Evolutionary conservation across 208 protist species (phyloP).

Genomic region (Trichomonas gallinae): DNA sequence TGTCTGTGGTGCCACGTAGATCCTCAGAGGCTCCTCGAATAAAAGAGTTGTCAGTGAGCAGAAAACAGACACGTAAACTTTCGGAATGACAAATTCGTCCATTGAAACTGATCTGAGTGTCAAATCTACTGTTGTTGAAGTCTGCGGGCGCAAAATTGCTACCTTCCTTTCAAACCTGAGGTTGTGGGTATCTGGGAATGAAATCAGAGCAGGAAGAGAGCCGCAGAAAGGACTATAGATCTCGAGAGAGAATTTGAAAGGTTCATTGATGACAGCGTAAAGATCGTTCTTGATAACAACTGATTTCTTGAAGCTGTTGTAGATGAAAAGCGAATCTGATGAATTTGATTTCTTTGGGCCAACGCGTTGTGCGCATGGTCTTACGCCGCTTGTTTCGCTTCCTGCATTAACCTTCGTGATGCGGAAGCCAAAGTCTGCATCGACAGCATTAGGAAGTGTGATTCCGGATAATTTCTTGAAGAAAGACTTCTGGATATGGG

Average conservation of each 20-base stretch:
- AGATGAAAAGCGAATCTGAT: neutral
- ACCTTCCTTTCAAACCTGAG: neutral
- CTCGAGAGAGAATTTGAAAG: neutral
- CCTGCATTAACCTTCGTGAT: neutral
- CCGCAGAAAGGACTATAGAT: neutral
- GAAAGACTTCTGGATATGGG: neutral
- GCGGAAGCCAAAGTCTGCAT: neutral
- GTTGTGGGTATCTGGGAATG: neutral
- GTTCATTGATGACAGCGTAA: neutral
- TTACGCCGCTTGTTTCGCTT: neutral
- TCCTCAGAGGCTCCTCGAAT: neutral
- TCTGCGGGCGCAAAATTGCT: neutral
- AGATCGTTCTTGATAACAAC: neutral
- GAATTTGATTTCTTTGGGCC: neutral
- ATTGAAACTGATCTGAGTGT: neutral
- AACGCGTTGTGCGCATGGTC: neutral
- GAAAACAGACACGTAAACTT: neutral
- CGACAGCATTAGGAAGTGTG: neutral
- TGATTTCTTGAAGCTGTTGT: neutral
- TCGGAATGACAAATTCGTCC: neutral
- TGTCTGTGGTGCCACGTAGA: neutral
- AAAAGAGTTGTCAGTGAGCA: neutral
- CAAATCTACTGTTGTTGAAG: neutral
- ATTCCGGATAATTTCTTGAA: neutral
- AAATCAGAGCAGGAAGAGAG: neutral